A percentile compares a stretch with the other conserved stretches of the same genome.
These are phyloP conservation scores for Kokia cookei DNA, from an alignment of 441 rosid species.

Conservation along the genomic window DNA sequence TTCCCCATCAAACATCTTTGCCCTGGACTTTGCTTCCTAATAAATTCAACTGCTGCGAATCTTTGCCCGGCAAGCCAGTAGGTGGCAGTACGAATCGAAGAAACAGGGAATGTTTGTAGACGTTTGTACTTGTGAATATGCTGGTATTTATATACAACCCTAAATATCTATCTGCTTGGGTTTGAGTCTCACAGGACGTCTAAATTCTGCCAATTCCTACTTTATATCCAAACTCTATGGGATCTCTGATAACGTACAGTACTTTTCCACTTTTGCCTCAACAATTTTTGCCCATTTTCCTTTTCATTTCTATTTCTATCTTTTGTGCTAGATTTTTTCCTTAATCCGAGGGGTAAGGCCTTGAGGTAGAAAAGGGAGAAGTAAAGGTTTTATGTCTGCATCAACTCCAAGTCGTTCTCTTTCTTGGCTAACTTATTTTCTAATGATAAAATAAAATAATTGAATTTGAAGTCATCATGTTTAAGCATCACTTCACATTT, in stretches of 20 bases:
- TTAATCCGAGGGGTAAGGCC: background rate
- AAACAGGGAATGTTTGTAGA: background rate
- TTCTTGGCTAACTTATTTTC: background rate
- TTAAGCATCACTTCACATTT: background rate
- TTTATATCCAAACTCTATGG: slow-evolving; percentile 13
- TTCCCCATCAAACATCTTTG: slow-evolving; percentile 30
- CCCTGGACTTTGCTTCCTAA: background rate
- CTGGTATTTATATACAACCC: background rate
- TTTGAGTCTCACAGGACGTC: slow-evolving; percentile 1
- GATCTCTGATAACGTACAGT: slow-evolving; percentile 13
- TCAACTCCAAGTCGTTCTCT: background rate
- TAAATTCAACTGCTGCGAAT: background rate
- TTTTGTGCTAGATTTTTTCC: background rate
- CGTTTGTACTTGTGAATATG: background rate
- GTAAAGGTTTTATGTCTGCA: background rate
- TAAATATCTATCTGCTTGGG: background rate
- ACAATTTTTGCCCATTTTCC: background rate
- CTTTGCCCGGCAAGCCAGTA: background rate
- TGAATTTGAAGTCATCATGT: background rate
- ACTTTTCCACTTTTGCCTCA: slow-evolving; percentile 15
- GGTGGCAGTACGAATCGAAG: too few species aligned
- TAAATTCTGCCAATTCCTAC: background rate
- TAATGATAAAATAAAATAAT: background rate
- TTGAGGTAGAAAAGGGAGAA: background rate
- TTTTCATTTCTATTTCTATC: background rate